phyloP scores from a whole-genome alignment of 1,284 basidiomycete genomes.

The Cutaneotrichosporon dermatis region DNA sequence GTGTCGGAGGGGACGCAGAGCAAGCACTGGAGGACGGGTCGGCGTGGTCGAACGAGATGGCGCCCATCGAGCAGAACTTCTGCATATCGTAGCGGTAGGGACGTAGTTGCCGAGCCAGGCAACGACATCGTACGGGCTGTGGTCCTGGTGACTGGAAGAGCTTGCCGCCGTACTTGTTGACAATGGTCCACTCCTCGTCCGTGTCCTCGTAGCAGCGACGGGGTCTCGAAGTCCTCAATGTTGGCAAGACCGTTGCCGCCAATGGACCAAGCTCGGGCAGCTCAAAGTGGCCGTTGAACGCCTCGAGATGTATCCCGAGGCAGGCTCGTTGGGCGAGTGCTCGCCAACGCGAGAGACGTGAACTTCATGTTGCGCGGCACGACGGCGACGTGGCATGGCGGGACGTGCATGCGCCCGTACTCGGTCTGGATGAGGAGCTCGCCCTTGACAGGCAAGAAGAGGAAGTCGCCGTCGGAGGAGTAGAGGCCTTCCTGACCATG shows the following conservation, averaged over 20 bases:
- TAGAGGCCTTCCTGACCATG: slow-evolving; percentile 64
- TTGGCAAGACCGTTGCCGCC: slow-evolving; percentile 63
- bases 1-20: slow-evolving; percentile 49
- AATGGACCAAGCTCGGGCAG: slow-evolving; percentile 63
- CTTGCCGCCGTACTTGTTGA: slow-evolving; percentile 15
- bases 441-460: slow-evolving; percentile 63
- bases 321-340: slow-evolving; percentile 1
- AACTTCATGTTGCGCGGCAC: slow-evolving; percentile 64
- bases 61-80: slow-evolving; percentile 64
- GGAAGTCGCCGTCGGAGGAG: slow-evolving; percentile 65
- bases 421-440: slow-evolving; percentile 66
- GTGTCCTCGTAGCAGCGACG: slow-evolving; percentile 61
- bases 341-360: slow-evolving; percentile 50
- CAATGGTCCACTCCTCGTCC: slow-evolving; percentile 54
- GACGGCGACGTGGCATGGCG: slow-evolving; percentile 61
- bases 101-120: slow-evolving; percentile 67
- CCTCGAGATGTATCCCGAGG: slow-evolving; percentile 56
- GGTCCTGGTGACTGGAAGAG: slow-evolving; percentile 51
- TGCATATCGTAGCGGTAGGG: slow-evolving; percentile 67
- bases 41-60: slow-evolving; percentile 55
- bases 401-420: slow-evolving; percentile 63
- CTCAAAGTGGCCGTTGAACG: slow-evolving; percentile 61
- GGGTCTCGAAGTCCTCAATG: slow-evolving; percentile 61
- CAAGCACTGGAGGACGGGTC: slow-evolving; percentile 40
- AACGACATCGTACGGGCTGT: slow-evolving; percentile 56